A percentile compares a stretch with the other conserved stretches of the same genome.
Conservation (phyloP, 2,329 filamentous ascomycete genomes). For the Fusarium pseudocircinatum region DNA sequence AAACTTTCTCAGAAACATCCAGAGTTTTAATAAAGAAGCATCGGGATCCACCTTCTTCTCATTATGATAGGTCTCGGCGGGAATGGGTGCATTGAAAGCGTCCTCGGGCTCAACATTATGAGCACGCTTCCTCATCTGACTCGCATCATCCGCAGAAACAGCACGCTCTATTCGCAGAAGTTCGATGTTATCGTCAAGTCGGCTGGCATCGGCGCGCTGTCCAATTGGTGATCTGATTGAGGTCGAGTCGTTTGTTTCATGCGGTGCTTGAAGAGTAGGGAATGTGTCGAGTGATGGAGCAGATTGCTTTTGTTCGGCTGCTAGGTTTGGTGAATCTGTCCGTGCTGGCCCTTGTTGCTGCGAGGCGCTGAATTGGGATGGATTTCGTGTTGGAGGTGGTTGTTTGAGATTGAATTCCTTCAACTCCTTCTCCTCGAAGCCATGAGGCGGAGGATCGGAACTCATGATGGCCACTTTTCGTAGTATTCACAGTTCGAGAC, state of each 20-base stretch:
- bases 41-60: slow-evolving; percentile 47
- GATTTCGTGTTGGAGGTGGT: slow-evolving; percentile 28
- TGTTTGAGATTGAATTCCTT: slow-evolving; percentile 30
- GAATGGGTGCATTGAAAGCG: slow-evolving; percentile 54
- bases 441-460: slow-evolving; percentile 29
- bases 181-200: slow-evolving; percentile 60
- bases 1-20: slow-evolving; percentile 58
- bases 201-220: slow-evolving; percentile 48
- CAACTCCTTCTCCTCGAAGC: slow-evolving; percentile 28
- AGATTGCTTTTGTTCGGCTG: slow-evolving; percentile 34
- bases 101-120: slow-evolving; percentile 54
- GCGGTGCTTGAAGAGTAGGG: slow-evolving; percentile 44
- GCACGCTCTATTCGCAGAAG: slow-evolving; percentile 58
- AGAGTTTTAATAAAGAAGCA: slow-evolving; percentile 53
- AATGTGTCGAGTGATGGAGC: slow-evolving; percentile 46
- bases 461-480: slow-evolving; percentile 25
- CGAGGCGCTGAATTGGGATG: slow-evolving; percentile 14
- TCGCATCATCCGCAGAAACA: slow-evolving; percentile 52
- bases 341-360: slow-evolving; percentile 4
- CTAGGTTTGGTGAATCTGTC: slow-evolving; percentile 6
- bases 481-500: neutral
- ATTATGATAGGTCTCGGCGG: slow-evolving; percentile 37
- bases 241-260: slow-evolving; percentile 36
- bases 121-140: slow-evolving; percentile 43
- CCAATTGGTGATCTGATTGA: slow-evolving; percentile 38